Base-by-base conservation (phyloP, 208 protist genomes). In the Acanthamoeba healyi region DNA sequence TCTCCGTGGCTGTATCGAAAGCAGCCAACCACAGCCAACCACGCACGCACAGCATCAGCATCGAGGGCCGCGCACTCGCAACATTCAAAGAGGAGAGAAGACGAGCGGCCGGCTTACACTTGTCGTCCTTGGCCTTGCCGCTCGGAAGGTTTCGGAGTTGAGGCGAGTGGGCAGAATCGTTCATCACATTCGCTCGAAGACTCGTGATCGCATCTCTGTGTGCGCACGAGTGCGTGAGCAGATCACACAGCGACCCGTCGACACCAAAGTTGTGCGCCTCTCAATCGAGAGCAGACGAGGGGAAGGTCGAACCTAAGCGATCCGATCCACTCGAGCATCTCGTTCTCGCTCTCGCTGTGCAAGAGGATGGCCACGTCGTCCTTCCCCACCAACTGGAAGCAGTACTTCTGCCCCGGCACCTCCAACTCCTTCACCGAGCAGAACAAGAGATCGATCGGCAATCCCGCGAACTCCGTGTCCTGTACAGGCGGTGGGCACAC, bases 311-410 rank as follows among this genome's bases (percentile, higher is more conserved):
- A 87, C 79, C 67, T 26, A 36, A 87, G 49, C 29, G 79, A 87
- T 17, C 79, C 79, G 79, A 87, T 61, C 79, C 79, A 87, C 29
- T 87, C 79, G 32, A 51, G 36, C 79, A 87, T 87, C 6, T 87
- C 79, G 36, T n/a, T 87, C n/a, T 87, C 79, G 42, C 46, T 87
- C 46, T 87, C 79, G 44, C 19, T 38, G 79, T 51, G 49, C 29
- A 87, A 38, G 49, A 51, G 49, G 42, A 87, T 32, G 26, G 46
- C 36, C 32, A 61, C 32, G 44, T 61, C 79, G n/a, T 87, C 79
- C 42, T 61, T 51, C 26, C 79, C 46, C 24, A 87, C 79, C 42
- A 87, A 19, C 79, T 87, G 46, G 49, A 87, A 87, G 79, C 79
- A 87, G 79, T 87, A 24, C 79, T 87, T 87, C 36, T 61, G 42